A percentile compares a stretch with the other conserved stretches of the same genome.
phyloP scores from a whole-genome alignment of 179 eudicot genomes.

The Spinacia oleracea region DNA sequence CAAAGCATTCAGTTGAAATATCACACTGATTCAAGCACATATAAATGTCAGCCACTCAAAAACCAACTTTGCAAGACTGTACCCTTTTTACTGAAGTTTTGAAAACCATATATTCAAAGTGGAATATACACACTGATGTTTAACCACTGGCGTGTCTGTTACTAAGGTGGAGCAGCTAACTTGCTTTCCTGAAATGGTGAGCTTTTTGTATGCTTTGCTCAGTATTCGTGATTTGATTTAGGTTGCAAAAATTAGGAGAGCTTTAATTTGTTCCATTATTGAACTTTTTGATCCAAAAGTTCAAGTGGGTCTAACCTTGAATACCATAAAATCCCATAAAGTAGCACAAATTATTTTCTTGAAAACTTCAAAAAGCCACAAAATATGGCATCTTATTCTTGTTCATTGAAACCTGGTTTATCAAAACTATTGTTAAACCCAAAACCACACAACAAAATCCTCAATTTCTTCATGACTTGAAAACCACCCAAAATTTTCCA shows the following conservation, averaged over 20 bases:
- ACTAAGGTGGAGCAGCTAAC: no score
- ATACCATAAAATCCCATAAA: slow-evolving; percentile 23
- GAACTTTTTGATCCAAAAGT: slow-evolving; percentile 30
- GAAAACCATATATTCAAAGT: neutral
- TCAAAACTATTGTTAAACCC: slow-evolving; percentile 25
- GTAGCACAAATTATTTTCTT: neutral
- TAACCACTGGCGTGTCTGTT: no score
- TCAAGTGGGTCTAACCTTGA: slow-evolving; percentile 32
- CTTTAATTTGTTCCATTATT: neutral
- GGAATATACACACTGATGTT: no score
- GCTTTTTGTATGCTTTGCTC: no score
- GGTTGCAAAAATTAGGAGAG: neutral
- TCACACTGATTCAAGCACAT: neutral
- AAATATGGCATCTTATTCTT: slow-evolving; percentile 57
- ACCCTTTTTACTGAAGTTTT: neutral
- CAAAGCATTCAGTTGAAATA: neutral
- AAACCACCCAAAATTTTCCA: slow-evolving; percentile 16
- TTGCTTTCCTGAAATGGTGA: no score
- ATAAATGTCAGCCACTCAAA: neutral
- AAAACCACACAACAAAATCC: slow-evolving; percentile 24
- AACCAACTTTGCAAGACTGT: neutral
- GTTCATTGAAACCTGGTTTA: slow-evolving; percentile 42
- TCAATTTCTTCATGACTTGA: slow-evolving; percentile 29
- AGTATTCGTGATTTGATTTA: no score
- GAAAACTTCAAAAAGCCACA: neutral